Base-by-base conservation (phyloP, 805 yeast genomes). In the Hanseniaspora opuntiae region DNA sequence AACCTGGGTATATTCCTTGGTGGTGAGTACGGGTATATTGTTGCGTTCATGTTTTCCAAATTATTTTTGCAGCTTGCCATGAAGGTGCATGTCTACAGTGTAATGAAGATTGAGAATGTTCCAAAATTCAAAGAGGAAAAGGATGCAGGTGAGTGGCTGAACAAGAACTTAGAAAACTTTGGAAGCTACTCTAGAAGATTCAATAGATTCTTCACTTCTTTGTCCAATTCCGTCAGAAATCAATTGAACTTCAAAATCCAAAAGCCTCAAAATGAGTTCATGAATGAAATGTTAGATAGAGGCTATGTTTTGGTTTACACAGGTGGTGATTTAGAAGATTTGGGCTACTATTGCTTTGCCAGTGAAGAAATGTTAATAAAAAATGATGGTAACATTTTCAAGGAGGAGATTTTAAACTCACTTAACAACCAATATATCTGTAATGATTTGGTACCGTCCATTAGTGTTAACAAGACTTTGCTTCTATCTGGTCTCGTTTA, bases 121-220 rank as follows among this genome's bases (percentile, higher is more conserved):
- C 74, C 76, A 44, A 37, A 67, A 40, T 60, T 74, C 55, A 68
- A 71, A 59, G 59, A 58, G 12, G 62, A 65, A 14, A 58, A 63
- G 19, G 78, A 64, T 16, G 67, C 79, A 57, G 74, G 74, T 22
- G 73, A 87, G 50, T 88, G 88, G 89, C 74, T 79, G 58, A 71
- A 78, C 16, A 74, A 80, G 3, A 73, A 83, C 2, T 74, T 82
- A 55, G 93, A 84, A 58, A 82, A 79, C 55, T 76, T 81, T 60
- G 88, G 87, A 30, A 79, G 81, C 46, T 66, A 86, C 55, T 84
- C 93, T 61, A 79, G 97, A 61, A 86, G 86, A 62, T 74, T 90
- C 45, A 76, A 84, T 38, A 79, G 96, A 60, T 86, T 93, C 60
- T 78, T 84, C 37, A 75, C 79, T 37, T 76, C 77, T 28, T 86